Percentiles rank a stretch among this genome's conserved stretches.
Conservation (phyloP, 371 early-diverging fungal species). For the Mucor plumbeus region DNA sequence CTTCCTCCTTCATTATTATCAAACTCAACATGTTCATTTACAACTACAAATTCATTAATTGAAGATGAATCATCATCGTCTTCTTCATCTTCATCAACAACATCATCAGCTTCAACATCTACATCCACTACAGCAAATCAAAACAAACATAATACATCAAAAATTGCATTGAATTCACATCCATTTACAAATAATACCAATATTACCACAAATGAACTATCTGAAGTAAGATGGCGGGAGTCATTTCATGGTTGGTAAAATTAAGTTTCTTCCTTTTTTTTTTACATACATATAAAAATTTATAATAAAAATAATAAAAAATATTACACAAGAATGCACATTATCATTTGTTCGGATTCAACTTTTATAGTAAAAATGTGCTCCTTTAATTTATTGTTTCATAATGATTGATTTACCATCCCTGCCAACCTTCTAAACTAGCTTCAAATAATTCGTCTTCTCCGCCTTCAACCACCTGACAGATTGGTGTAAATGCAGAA, state of each 20-base stretch:
- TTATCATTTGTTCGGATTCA: slow-evolving; percentile 1
- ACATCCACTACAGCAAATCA: neutral
- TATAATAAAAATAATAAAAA: slow-evolving; percentile 9
- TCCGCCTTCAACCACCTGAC: slow-evolving; percentile 73
- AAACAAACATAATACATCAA: neutral
- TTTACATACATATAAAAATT: neutral
- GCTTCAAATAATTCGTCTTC: slow-evolving; percentile 64
- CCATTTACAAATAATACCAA: neutral
- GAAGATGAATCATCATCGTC: neutral
- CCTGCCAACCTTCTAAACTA: slow-evolving; percentile 55
- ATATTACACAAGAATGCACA: neutral
- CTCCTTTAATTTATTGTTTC: neutral
- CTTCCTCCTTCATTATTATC: slow-evolving; percentile 22
- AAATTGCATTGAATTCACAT: neutral
- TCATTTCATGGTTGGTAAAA: slow-evolving; percentile 27
- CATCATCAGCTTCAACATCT: slow-evolving; percentile 5
- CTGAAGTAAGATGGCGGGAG: slow-evolving; percentile 17
- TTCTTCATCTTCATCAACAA: neutral
- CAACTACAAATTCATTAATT: neutral
- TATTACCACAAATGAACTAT: neutral
- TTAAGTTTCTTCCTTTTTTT: neutral
- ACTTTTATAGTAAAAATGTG: slow-evolving; percentile 4
- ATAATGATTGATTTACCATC: slow-evolving; percentile 39
- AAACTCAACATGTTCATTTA: slow-evolving; percentile 25
- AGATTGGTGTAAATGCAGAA: slow-evolving; percentile 65